Conservation (phyloP, 257 asterid species). For the Jasminum sambac region DNA sequence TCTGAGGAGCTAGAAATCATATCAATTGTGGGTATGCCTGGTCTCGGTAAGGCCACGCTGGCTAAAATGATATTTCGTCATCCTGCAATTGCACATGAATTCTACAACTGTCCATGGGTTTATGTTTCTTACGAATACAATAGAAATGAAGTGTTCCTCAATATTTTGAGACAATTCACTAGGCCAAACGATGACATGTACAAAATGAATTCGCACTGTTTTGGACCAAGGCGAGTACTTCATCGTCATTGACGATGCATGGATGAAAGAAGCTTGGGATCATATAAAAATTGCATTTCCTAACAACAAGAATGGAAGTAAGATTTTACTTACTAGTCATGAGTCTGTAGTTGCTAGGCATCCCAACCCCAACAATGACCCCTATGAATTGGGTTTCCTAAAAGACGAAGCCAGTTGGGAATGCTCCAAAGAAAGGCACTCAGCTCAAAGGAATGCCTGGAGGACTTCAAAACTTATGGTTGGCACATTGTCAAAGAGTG, state of each 20-base stretch:
- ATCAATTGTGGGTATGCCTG: conserved; percentile 53
- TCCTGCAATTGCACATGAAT: conserved; percentile 39
- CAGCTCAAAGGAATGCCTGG: conserved; percentile 43
- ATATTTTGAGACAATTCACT: conserved; percentile 33
- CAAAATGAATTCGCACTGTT: conserved; percentile 32
- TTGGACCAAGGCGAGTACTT: conserved; percentile 45
- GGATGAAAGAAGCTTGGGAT: conserved; percentile 52
- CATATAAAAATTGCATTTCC: conserved; percentile 52
- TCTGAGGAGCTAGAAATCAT: conserved; percentile 43
- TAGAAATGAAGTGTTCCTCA: conserved; percentile 50
- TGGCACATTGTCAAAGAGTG: conserved; percentile 42
- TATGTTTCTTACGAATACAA: conserved; percentile 56
- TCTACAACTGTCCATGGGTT: conserved; percentile 51
- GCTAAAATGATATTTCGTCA: conserved; percentile 56
- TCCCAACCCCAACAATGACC: conserved; percentile 40
- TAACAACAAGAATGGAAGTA: conserved; percentile 42
- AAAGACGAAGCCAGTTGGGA: conserved; percentile 46
- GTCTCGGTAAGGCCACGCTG: conserved; percentile 69
- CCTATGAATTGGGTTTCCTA: conserved; percentile 39
- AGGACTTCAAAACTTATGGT: conserved; percentile 35
- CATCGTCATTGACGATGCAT: conserved; percentile 61
- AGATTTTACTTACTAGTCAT: conserved; percentile 55
- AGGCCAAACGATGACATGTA: conserved; percentile 32
- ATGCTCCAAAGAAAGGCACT: conserved; percentile 46
- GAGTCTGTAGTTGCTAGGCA: conserved; percentile 34